phyloP scores from a whole-genome alignment of 2,329 filamentous ascomycete genomes.

The Metarhizium rileyi region DNA sequence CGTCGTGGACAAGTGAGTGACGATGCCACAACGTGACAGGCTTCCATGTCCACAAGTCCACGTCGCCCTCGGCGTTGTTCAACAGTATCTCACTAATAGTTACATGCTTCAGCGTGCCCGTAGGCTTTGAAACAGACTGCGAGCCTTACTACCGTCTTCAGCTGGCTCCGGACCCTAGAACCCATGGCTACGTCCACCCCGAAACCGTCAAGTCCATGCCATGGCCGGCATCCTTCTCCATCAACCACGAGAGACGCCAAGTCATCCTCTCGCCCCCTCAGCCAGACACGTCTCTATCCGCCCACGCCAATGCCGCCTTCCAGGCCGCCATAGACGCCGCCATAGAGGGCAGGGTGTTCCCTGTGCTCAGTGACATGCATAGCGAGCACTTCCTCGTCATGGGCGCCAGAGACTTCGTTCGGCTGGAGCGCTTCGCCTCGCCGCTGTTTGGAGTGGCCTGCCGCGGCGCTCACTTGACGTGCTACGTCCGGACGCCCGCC shows the following conservation, averaged over 20 bases:
- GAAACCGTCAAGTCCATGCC: conserved; percentile 36
- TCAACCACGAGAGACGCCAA: conserved; percentile 21
- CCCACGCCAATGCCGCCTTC: conserved; percentile 28
- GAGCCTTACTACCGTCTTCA: conserved; percentile 34
- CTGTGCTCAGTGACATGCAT: conserved; percentile 27
- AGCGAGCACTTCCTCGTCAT: conserved; percentile 33
- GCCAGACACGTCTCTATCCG: conserved; percentile 13
- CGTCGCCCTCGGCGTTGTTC: neutral
- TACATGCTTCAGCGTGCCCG: conserved; percentile 33
- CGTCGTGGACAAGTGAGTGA: conserved; percentile 31
- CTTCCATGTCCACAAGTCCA: neutral
- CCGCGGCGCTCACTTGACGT: conserved; percentile 58
- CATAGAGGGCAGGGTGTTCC: conserved; percentile 26
- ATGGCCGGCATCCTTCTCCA: conserved; percentile 30
- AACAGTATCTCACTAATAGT: conserved; percentile 9
- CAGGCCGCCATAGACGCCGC: conserved; percentile 29
- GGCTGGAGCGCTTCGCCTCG: conserved; percentile 51
- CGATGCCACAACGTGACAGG: neutral
- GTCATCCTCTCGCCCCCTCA: conserved; percentile 23
- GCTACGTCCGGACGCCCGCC: conserved; percentile 34
- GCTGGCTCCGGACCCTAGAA: conserved; percentile 32
- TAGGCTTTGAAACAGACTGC: conserved; percentile 28
- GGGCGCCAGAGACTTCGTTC: conserved; percentile 25
- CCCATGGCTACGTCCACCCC: conserved; percentile 41
- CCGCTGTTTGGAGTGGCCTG: conserved; percentile 58